Conservation (phyloP, 441 rosid genomes). For the Euphorbia celastroides region DNA sequence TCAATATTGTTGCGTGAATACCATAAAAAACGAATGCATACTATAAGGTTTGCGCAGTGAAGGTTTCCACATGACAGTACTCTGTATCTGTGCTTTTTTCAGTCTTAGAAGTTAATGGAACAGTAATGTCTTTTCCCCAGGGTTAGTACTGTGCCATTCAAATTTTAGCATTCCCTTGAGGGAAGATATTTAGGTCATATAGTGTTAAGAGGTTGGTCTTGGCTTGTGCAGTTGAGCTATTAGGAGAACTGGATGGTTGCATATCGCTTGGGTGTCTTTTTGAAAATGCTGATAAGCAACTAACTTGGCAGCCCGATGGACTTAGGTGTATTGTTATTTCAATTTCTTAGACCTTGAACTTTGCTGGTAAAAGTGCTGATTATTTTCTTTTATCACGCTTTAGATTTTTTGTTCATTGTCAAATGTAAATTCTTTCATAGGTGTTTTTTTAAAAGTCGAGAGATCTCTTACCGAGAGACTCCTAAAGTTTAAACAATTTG, state of each 20-base stretch:
- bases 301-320: background rate
- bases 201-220: background rate
- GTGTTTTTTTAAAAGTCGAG: conserved; percentile 1
- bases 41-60: background rate
- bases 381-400: background rate
- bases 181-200: background rate
- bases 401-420: background rate
- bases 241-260: background rate
- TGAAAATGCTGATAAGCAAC: background rate
- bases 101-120: background rate
- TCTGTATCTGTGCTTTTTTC: background rate
- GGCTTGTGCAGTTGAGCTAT: background rate
- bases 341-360: background rate
- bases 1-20: background rate
- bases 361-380: background rate
- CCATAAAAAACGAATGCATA: background rate
- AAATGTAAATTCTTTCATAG: background rate
- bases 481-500: background rate
- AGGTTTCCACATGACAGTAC: background rate
- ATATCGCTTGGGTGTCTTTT: background rate
- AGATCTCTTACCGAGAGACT: background rate
- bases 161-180: background rate
- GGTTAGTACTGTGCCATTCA: background rate
- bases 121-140: background rate
- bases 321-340: background rate